phyloP scores from a whole-genome alignment of 2,329 filamentous ascomycete species.

The Aspergillus intermedius region DNA sequence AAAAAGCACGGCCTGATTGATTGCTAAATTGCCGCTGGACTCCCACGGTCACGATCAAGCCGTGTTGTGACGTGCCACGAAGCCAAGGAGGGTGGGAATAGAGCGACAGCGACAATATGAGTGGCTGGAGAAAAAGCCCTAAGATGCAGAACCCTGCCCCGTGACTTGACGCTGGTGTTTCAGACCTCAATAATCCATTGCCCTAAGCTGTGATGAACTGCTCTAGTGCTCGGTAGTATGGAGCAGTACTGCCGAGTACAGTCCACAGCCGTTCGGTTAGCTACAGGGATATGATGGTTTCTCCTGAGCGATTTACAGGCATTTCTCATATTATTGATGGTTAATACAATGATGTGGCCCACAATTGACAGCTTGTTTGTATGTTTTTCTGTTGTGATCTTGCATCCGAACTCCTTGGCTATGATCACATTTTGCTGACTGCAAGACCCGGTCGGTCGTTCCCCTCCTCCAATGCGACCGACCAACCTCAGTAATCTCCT shows the following conservation, averaged over 20 bases:
- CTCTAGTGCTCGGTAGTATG: not conserved
- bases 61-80: not conserved
- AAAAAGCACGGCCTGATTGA: not conserved
- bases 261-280: not conserved
- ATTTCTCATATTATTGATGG: not conserved
- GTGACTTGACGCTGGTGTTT: not conserved
- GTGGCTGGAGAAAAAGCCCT: not conserved
- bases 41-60: slow-evolving; percentile 6
- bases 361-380: not conserved
- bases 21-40: not conserved
- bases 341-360: not conserved
- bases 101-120: not conserved
- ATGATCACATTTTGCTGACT: not conserved
- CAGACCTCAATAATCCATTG: not conserved
- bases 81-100: not conserved
- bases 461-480: too few species aligned
- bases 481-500: too few species aligned
- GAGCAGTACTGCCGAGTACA: not conserved
- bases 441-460: too few species aligned
- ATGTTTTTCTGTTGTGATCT: not conserved
- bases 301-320: not conserved
- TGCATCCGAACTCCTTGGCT: not conserved
- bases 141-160: not conserved
- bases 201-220: not conserved
- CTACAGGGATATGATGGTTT: not conserved